Evolutionary conservation across 208 protist species (phyloP).

Genomic region (Herpetomonas tarakana): DNA sequence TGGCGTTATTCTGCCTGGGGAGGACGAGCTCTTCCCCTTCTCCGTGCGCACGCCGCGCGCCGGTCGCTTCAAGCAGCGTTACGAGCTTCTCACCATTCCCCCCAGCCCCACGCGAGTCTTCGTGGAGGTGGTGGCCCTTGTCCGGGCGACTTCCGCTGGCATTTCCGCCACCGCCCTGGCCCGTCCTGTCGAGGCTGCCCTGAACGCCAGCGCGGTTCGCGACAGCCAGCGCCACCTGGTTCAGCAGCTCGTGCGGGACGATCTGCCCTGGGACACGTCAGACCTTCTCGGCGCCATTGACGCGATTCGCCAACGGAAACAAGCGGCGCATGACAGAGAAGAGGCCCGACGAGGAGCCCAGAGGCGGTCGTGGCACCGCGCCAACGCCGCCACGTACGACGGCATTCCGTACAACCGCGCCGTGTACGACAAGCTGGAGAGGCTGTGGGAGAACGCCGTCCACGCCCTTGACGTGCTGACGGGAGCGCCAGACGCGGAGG

Average conservation of each 20-base stretch:
- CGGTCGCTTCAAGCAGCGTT: constrained; percentile 52
- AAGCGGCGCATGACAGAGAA: constrained; percentile 10
- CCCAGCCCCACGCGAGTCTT: constrained; percentile 46
- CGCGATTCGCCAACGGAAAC: constrained; percentile 16
- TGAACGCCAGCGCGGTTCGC: constrained; percentile 34
- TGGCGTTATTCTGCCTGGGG: constrained; percentile 71
- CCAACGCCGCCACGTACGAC: constrained; percentile 42
- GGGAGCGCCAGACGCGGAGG: not conserved
- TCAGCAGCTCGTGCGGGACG: constrained; percentile 30
- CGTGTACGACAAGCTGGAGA: constrained; percentile 56
- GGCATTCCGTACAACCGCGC: constrained; percentile 52
- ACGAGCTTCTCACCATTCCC: constrained; percentile 83
- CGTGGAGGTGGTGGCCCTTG: constrained; percentile 54
- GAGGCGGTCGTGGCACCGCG: constrained; percentile 31
- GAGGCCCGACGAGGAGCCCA: constrained; percentile 16
- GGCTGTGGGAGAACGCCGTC: constrained; percentile 45
- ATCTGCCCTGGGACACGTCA: constrained; percentile 29
- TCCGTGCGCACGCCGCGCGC: constrained; percentile 48
- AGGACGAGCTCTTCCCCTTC: constrained; percentile 55
- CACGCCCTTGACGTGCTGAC: constrained; percentile 24
- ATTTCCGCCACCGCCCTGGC: too few species aligned
- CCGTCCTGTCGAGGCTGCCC: too few species aligned
- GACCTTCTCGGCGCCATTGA: constrained; percentile 33
- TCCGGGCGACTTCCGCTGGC: constrained; percentile 19
- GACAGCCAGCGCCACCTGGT: constrained; percentile 46